phyloP scores from a whole-genome alignment of 345 rosid genomes.

The Bruguiera gymnorhiza region DNA sequence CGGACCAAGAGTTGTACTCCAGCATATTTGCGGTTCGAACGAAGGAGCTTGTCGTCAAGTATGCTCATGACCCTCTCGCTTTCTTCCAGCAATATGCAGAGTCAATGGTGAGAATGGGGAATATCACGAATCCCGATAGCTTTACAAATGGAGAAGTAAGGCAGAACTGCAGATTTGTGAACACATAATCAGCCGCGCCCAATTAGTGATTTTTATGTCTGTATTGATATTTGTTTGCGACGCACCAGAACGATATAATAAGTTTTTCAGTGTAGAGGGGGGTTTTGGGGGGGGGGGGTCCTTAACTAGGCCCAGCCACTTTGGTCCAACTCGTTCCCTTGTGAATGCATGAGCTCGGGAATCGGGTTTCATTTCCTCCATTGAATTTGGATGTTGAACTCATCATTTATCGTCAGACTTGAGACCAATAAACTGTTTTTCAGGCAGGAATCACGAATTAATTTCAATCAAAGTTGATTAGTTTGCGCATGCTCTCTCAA shows the following conservation, averaged over 20 bases:
- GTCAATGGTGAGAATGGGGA: conserved; percentile 90
- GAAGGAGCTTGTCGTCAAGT: conserved; percentile 49
- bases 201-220: background rate
- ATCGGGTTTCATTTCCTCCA: too few relatives aligned
- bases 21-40: conserved; percentile 62
- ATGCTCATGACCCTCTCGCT: conserved; percentile 53
- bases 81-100: conserved; percentile 79
- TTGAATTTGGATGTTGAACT: too few relatives aligned
- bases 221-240: conserved; percentile 7
- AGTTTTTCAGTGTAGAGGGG: too few relatives aligned
- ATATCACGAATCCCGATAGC: conserved; percentile 60
- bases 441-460: too few relatives aligned
- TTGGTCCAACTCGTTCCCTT: too few relatives aligned
- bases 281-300: too few relatives aligned
- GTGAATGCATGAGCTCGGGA: too few relatives aligned
- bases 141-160: conserved; percentile 70
- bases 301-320: too few relatives aligned
- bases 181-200: conserved; percentile 41
- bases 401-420: too few relatives aligned
- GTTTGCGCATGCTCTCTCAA: too few relatives aligned
- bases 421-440: too few relatives aligned
- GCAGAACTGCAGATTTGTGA: conserved; percentile 71
- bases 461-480: too few relatives aligned
- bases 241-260: background rate
- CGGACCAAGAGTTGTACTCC: conserved; percentile 84